These are phyloP conservation scores for Sapria himalayana DNA, from an alignment of 345 rosid genomes.

Conservation along the genomic window DNA sequence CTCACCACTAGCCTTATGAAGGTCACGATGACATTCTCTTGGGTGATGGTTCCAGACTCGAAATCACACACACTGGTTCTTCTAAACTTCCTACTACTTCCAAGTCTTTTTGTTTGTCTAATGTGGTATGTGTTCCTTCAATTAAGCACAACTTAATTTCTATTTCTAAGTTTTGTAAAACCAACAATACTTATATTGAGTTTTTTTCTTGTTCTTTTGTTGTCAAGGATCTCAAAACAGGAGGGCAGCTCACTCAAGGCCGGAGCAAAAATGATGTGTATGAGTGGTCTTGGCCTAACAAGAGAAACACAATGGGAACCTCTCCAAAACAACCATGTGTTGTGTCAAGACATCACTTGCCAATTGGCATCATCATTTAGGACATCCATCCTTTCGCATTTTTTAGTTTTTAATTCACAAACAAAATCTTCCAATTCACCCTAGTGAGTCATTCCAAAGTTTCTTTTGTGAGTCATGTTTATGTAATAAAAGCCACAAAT, in stretches of 20 bases:
- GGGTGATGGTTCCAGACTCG: background rate
- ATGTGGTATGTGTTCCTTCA: background rate
- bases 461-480: background rate
- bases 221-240: conserved; percentile 1
- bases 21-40: background rate
- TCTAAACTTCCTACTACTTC: background rate
- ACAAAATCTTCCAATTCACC: background rate
- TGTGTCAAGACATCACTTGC: background rate
- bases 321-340: too few relatives aligned
- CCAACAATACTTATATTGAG: conserved; percentile 1
- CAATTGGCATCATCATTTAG: background rate
- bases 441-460: background rate
- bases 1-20: background rate
- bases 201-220: background rate
- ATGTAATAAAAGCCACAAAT: background rate
- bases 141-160: background rate
- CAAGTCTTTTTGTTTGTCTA: background rate
- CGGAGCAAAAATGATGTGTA: background rate
- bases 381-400: background rate
- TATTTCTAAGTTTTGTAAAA: conserved; percentile 3
- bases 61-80: conserved; percentile 2
- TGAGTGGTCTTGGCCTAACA: background rate
- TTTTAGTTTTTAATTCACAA: background rate
- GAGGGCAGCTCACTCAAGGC: background rate
- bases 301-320: background rate